These are phyloP conservation scores for Cucurbita maxima DNA, from an alignment of 306 rosid species.

Conservation along the genomic window DNA sequence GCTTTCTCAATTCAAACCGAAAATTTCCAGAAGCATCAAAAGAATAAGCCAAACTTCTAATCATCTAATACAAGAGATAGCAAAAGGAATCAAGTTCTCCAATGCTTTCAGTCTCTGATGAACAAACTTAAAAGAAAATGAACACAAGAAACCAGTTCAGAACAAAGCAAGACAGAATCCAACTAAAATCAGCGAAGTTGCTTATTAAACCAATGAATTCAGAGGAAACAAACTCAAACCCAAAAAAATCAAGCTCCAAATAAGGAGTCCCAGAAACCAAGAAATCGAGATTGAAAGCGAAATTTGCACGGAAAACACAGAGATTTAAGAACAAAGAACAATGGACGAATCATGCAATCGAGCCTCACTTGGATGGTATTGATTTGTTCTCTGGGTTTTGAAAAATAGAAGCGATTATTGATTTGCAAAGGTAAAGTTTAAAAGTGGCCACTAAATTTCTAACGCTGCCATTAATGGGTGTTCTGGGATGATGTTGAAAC, in stretches of 20 bases:
- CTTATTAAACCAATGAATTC: not conserved
- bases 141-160: not conserved
- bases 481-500: conserved; percentile 1
- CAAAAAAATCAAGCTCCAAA: not conserved
- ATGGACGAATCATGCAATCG: not conserved
- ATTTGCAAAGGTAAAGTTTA: conserved; percentile 1
- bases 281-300: not conserved
- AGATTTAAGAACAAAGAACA: not conserved
- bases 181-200: not conserved
- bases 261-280: not conserved
- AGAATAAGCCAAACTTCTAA: not conserved
- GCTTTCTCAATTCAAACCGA: not conserved
- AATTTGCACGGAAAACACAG: not conserved
- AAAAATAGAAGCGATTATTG: not conserved
- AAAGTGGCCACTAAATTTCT: not conserved
- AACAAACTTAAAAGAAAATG: not conserved
- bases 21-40: not conserved
- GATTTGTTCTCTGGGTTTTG: not conserved
- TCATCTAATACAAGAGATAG: not conserved
- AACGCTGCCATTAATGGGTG: conserved; percentile 6
- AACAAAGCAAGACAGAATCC: not conserved
- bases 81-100: not conserved
- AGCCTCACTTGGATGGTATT: not conserved
- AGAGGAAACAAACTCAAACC: not conserved
- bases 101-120: not conserved